phyloP scores from a whole-genome alignment of 208 protist genomes.

The Tritrichomonas musculus region DNA sequence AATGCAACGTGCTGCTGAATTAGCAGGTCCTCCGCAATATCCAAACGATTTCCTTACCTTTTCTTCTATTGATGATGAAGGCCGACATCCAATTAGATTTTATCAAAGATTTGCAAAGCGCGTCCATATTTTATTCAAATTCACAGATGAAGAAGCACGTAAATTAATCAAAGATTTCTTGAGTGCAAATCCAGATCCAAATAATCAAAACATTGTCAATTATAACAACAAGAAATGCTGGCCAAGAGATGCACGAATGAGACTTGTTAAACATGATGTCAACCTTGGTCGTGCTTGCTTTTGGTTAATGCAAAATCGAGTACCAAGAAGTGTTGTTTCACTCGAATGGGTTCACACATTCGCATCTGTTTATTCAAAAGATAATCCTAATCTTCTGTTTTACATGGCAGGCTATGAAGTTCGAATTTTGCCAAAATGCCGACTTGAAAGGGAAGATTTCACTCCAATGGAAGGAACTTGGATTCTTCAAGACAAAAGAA shows the following conservation, averaged over 20 bases:
- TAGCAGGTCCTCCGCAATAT: conserved; percentile 84
- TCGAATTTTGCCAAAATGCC: conserved; percentile 69
- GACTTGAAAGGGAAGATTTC: conserved; percentile 74
- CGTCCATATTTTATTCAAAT: conserved; percentile 91
- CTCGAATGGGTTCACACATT: conserved; percentile 90
- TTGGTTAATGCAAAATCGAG: conserved; percentile 95
- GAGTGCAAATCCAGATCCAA: conserved; percentile 97
- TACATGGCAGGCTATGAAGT: conserved; percentile 98
- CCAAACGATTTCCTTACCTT: conserved; percentile 98
- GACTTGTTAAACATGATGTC: conserved; percentile 98
- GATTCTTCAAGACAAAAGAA: conserved; percentile 93
- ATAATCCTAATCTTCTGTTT: conserved; percentile 99
- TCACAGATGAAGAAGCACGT: conserved; percentile 89
- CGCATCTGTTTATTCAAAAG: conserved; percentile 97
- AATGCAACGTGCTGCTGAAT: conserved; percentile 87
- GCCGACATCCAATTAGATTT: conserved; percentile 81
- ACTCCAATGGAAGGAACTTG: conserved; percentile 91
- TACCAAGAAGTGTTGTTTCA: conserved; percentile 89
- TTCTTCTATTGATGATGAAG: conserved; percentile 77
- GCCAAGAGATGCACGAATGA: conserved; percentile 97
- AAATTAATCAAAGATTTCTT: conserved; percentile 96
- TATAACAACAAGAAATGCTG: conserved; percentile 99
- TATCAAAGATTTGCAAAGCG: conserved; percentile 82
- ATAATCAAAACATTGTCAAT: conserved; percentile 98
- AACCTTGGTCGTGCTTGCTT: conserved; percentile 98